Base-by-base conservation (phyloP, 495 filamentous ascomycete genomes). In the Podospora tetraspora region DNA sequence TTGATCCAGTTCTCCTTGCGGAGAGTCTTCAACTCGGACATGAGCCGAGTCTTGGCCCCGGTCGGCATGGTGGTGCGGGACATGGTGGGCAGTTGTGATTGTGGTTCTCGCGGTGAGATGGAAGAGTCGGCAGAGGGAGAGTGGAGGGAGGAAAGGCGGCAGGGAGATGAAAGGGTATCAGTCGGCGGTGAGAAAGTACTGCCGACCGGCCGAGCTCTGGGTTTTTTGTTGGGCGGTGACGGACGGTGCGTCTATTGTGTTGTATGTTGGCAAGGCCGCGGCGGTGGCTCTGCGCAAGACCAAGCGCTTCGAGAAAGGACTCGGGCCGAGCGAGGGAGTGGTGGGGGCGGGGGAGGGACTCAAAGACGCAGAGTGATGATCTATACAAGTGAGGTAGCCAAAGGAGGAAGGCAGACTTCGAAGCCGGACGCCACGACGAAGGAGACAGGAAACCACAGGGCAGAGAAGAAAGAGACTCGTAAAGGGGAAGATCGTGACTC, bases 1-100 rank as follows among this genome's bases (percentile, higher is more conserved):
- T 97, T 86, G 30, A 96, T 92, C 95, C 95, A 99, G 72, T 91
- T 90, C 83, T 98, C 94, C 73, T 92, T 89, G 12, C 86, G 83
- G 9, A 97, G 85, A 19, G 86, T 80, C 78, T 92, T 92, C 84
- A 90, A 91, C 84, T 98, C 95, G 66, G 88, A 89, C 91, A 95
- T 92, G 34, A 99, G 85, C 34, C 95, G 90, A 59, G 91, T 88
- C 77, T 93, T 91, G 8, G 94, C 90, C 68, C 80, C 81, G 22
- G 75, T 75, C 13, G 73, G 66, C 63, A 63, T 66, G 24, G 61
- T 32, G 21, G 58, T 27, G 24, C 68, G 66, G 37, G 71, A 67
- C 68, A 73, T 75, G 27, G 63, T 62, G 64, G 13, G 43, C 43
- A n/a, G 43, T 52, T 3, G 43, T 52, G 43, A 13, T 34, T 34